Evolutionary conservation across 164 flowering plant species (phyloP), one percentile per base, ranked within the genome.

Genomic region (Vitis rupestris): DNA sequence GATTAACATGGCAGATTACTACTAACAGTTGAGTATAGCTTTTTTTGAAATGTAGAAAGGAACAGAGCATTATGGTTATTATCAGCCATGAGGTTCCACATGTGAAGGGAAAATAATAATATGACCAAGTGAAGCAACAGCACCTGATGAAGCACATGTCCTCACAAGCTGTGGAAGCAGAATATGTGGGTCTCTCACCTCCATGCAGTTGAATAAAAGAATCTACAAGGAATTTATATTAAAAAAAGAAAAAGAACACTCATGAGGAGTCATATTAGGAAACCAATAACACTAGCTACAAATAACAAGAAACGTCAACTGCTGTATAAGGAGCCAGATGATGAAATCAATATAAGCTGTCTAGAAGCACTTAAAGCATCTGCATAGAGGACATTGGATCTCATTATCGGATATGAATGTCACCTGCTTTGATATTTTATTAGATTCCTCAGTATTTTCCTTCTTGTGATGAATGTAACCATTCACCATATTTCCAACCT

Each of bases 121-220:
- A 65, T 53, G 51, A 2, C 15, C 15, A 71, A 67, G 30, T 19
- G 8, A 29, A 74, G 69, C 55, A 65, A 59, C 31, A 16, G 60
- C 85, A 93, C 98, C 98, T 72, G 86, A 84, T 55, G 84, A 77
- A 68, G 98, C 88, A 80, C 97, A 93, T 8, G 88, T 85, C 53
- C 63, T 75, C 70, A 89, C 78, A 66, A 93, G 93, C 64, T 62
- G 78, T 67, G 91, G 92, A 74, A 93, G 94, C 68, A 93, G 78
- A 71, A 83, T 44, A 59, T 85, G 81, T 48, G 98, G 98, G 71
- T 91, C 91, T 78, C 98, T 88, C 63, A 86, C 85, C 9, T 86
- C 92, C 94, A 87, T 89, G 83, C 98, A 93, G 75, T 93, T 91
- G 79, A 93, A 91, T 51, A 93, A 70, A 53, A 93, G 90, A 78